Evolutionary conservation across 1,284 basidiomycete species (phyloP).

Genomic region (Heterobasidion annosum): DNA sequence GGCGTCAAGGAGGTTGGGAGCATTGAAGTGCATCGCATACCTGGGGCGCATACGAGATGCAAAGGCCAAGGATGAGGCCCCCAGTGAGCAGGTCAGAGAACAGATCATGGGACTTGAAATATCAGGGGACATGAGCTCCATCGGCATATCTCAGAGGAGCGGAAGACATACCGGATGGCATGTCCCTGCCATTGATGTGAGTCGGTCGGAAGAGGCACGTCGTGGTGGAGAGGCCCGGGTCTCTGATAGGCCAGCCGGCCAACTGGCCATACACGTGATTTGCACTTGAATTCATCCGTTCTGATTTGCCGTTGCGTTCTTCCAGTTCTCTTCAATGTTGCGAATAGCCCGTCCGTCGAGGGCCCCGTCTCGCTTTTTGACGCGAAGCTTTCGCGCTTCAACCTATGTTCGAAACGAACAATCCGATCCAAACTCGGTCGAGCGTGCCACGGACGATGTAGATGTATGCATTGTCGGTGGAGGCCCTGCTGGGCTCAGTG

Average conservation of each 20-base stretch:
- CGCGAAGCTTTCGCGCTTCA: conserved; percentile 21
- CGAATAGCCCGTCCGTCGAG: conserved; percentile 5
- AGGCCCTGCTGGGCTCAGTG: conserved; percentile 91
- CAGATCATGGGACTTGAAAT: conserved; percentile 52
- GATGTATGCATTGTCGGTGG: conserved; percentile 97
- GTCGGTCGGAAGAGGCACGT: background rate
- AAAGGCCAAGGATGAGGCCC: conserved; percentile 70
- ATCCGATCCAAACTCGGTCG: conserved; percentile 45
- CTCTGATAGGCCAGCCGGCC: too few species aligned
- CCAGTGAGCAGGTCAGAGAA: conserved; percentile 67
- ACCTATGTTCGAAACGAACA: conserved; percentile 21
- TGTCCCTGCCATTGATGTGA: background rate
- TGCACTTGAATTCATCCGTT: background rate
- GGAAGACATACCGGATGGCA: background rate
- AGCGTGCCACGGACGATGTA: conserved; percentile 80
- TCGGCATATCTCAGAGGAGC: too few species aligned
- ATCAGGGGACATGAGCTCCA: background rate
- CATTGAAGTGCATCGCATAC: conserved; percentile 24
- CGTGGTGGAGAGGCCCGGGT: too few species aligned
- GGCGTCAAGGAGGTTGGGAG: background rate
- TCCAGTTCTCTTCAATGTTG: conserved; percentile 4
- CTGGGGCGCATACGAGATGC: conserved; percentile 87
- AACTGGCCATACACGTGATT: background rate
- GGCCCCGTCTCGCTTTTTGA: background rate
- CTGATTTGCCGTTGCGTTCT: background rate